Evolutionary conservation across 2,329 filamentous ascomycete genomes (phyloP).

Genomic region (Penicillium italicum): DNA sequence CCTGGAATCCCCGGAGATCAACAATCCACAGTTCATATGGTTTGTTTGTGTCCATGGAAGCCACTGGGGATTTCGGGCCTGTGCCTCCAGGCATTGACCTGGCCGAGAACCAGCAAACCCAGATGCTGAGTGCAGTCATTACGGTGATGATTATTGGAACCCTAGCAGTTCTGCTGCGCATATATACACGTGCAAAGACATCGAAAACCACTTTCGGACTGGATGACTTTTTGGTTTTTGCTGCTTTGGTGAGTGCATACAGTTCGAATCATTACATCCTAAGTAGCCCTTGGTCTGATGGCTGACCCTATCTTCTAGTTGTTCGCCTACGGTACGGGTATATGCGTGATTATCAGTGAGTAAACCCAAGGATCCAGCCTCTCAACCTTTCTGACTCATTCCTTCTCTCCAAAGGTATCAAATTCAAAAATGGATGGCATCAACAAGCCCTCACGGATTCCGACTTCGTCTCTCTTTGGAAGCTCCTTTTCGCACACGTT

Average conservation of each 20-base stretch:
- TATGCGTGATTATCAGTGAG: slow-evolving; percentile 8
- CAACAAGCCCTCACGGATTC: slow-evolving; percentile 9
- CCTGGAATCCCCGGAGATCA: neutral
- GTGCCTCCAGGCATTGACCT: slow-evolving; percentile 6
- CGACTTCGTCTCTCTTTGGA: slow-evolving; percentile 7
- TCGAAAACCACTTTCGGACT: slow-evolving; percentile 2
- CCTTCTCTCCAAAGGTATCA: neutral
- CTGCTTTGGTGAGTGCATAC: neutral
- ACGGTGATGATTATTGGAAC: slow-evolving; percentile 7
- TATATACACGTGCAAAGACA: slow-evolving; percentile 6
- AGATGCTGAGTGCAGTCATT: slow-evolving; percentile 3
- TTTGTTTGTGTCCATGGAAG: neutral
- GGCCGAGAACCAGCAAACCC: neutral
- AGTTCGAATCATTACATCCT: too few relatives aligned
- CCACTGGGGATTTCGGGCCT: slow-evolving; percentile 4
- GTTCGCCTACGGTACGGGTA: slow-evolving; percentile 2
- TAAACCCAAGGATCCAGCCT: neutral
- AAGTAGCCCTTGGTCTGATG: too few relatives aligned
- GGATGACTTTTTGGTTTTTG: slow-evolving; percentile 9
- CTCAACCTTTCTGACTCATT: neutral
- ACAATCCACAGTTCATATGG: neutral
- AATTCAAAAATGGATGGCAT: slow-evolving; percentile 17
- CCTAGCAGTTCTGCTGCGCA: slow-evolving; percentile 5
- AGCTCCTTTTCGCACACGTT: slow-evolving; percentile 33
- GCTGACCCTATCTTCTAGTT: neutral